Conservation (phyloP, 2,329 filamentous ascomycete genomes). For the Drechmeria coniospora region DNA sequence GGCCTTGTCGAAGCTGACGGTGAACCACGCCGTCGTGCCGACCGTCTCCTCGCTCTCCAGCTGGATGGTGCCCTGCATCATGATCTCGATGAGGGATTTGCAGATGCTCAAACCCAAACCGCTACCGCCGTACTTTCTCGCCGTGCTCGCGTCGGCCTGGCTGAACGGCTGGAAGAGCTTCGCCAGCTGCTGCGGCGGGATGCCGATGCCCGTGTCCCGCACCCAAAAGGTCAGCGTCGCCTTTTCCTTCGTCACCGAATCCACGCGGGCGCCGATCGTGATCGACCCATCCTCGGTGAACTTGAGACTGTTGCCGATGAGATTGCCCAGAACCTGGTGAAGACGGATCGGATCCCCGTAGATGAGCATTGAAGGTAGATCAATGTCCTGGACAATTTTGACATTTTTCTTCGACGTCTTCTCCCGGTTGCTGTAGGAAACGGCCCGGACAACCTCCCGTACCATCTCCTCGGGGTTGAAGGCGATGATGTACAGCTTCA, state of each 20-base stretch:
- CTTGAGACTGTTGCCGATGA: slow-evolving; percentile 86
- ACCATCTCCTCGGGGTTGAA: slow-evolving; percentile 55
- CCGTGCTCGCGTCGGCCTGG: slow-evolving; percentile 81
- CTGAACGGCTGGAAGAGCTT: slow-evolving; percentile 88
- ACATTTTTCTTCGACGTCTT: slow-evolving; percentile 48
- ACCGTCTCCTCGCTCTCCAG: slow-evolving; percentile 61
- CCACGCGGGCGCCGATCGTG: slow-evolving; percentile 62
- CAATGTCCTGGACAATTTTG: slow-evolving; percentile 54
- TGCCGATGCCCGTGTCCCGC: slow-evolving; percentile 80
- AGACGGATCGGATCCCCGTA: slow-evolving; percentile 51
- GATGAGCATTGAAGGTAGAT: slow-evolving; percentile 56
- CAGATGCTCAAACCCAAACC: slow-evolving; percentile 86
- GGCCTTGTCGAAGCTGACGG: slow-evolving; percentile 73
- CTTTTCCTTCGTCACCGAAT: slow-evolving; percentile 52
- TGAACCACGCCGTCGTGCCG: slow-evolving; percentile 64
- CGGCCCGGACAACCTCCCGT: slow-evolving; percentile 48
- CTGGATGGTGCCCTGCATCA: slow-evolving; percentile 75
- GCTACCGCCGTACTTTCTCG: slow-evolving; percentile 80
- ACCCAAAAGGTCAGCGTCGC: slow-evolving; percentile 75
- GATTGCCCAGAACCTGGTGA: slow-evolving; percentile 60
- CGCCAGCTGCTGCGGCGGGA: slow-evolving; percentile 63
- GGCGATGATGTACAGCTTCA: slow-evolving; percentile 62
- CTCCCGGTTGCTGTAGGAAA: slow-evolving; percentile 49
- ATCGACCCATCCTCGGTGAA: slow-evolving; percentile 81
- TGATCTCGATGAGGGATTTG: slow-evolving; percentile 84